Base-by-base conservation (phyloP, 2,329 filamentous ascomycete genomes). In the Cytospora mali region DNA sequence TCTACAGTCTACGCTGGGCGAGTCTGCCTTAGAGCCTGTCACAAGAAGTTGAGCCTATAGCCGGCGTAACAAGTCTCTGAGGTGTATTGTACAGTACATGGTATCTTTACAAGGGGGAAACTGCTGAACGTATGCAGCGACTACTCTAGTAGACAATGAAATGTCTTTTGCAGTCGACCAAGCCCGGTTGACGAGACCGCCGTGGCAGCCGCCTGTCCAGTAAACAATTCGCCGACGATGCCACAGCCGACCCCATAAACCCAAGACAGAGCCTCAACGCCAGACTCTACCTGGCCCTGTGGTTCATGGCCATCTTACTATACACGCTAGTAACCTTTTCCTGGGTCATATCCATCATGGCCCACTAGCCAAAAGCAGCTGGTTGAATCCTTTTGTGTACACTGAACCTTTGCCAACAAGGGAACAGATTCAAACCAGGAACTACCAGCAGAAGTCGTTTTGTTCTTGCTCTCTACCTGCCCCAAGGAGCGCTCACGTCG, bases 401-500 rank as follows among this genome's bases (percentile, higher is more conserved):
- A 46, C 10, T 46, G 10, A 10, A 46, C 3, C 31, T 39, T 18
- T n/a, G 35, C 35, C 35, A 39, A 6, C 35, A 39, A 39, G 4
- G 5, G 7, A n/a, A 39, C 16, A 18, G 16, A n/a, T 18, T 11
- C 16, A 18, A 46, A 18, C 10, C 42, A 46, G 18, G 42, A 18
- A 11, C n/a, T 23, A 11, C 5, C 21, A 46, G 42, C 42, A 23
- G 42, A 13, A 23, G 9, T 5, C 21, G n/a, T 46, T 11, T 7
- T n/a, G 1, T 23, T 4, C 21, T 23, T n/a, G 2, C n/a, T 11
- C 42, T 54, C 46, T 51, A 60, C 27, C 57, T 46, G 27, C 50
- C 50, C 57, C 57, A 60, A 4, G 50, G 13, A 42, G 52, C 54
- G 35, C 48, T 60, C 50, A 54, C n/a, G 13, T 65, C 59, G 27